phyloP scores from a whole-genome alignment of 768 basidiomycete genomes.

The Hericium erinaceus region DNA sequence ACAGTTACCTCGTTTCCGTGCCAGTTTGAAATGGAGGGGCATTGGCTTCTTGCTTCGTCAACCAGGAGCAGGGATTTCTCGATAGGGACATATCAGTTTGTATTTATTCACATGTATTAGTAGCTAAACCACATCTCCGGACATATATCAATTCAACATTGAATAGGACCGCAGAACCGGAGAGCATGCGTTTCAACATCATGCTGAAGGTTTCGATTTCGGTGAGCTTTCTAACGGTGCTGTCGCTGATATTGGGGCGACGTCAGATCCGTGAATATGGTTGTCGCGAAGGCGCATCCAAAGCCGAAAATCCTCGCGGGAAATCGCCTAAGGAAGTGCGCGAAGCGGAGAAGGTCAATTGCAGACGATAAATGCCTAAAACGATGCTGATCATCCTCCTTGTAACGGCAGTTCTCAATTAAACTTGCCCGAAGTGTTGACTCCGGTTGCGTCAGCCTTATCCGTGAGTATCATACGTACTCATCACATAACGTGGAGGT shows the following conservation, averaged over 20 bases:
- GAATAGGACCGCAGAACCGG: too few species aligned
- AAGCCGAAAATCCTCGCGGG: background rate
- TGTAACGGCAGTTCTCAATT: background rate
- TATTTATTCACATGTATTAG: too few species aligned
- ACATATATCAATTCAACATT: too few species aligned
- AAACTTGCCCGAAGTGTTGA: background rate
- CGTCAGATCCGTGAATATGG: background rate
- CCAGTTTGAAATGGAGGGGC: background rate
- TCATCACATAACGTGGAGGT: too few species aligned
- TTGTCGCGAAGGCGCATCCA: background rate
- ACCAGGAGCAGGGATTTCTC: too few species aligned
- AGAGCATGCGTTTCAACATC: background rate
- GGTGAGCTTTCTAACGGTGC: background rate
- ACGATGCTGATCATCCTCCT: too few species aligned
- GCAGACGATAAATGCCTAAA: too few species aligned
- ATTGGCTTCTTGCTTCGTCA: too few species aligned
- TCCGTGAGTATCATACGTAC: background rate
- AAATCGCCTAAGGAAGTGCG: background rate
- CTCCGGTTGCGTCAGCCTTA: background rate
- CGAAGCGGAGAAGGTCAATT: background rate
- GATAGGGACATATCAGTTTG: too few species aligned
- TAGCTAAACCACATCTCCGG: too few species aligned
- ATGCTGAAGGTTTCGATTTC: background rate
- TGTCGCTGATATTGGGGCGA: background rate
- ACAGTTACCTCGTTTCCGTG: background rate